These are phyloP conservation scores for Penicillium sp. DNA, from an alignment of 2,329 filamentous ascomycete species.

Conservation along the genomic window DNA sequence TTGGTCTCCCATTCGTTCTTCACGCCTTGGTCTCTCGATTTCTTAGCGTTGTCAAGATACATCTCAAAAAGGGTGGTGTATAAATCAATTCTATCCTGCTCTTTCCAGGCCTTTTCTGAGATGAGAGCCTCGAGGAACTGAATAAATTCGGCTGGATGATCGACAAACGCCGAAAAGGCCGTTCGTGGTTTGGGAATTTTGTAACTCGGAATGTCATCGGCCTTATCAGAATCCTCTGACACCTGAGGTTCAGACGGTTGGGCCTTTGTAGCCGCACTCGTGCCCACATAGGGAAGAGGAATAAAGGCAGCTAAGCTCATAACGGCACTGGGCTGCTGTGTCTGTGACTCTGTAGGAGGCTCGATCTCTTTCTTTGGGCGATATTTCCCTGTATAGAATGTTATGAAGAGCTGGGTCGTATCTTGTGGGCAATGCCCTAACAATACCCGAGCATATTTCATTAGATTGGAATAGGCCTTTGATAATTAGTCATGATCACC, in stretches of 20 bases:
- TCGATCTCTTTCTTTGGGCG: slow-evolving; percentile 63
- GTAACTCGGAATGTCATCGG: slow-evolving; percentile 58
- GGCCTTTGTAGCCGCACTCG: slow-evolving; percentile 45
- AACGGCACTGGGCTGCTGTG: slow-evolving; percentile 65
- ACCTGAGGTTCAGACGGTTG: slow-evolving; percentile 25
- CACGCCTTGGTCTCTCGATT: slow-evolving; percentile 62
- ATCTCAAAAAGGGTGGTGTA: slow-evolving; percentile 97
- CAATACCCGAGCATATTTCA: slow-evolving; percentile 91
- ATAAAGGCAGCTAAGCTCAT: slow-evolving; percentile 82
- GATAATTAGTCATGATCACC: not conserved
- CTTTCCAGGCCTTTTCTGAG: slow-evolving; percentile 63
- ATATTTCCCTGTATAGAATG: slow-evolving; percentile 89
- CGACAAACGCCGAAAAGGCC: slow-evolving; percentile 94
- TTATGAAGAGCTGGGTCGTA: slow-evolving; percentile 83
- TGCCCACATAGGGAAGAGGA: slow-evolving; percentile 79
- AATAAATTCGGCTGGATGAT: slow-evolving; percentile 88
- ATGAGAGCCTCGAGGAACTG: slow-evolving; percentile 87
- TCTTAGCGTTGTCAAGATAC: slow-evolving; percentile 85
- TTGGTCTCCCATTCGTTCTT: slow-evolving; percentile 83
- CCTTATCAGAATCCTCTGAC: slow-evolving; percentile 19
- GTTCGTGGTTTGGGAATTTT: slow-evolving; percentile 76
- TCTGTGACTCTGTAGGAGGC: slow-evolving; percentile 44
- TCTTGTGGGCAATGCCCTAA: slow-evolving; percentile 80
- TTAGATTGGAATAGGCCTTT: slow-evolving; percentile 79
- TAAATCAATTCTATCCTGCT: slow-evolving; percentile 75